Percentiles rank a stretch among this genome's conserved stretches.
These are phyloP conservation scores for Erysiphe neolycopersici DNA, from an alignment of 2,329 filamentous ascomycete genomes.

Conservation along the genomic window DNA sequence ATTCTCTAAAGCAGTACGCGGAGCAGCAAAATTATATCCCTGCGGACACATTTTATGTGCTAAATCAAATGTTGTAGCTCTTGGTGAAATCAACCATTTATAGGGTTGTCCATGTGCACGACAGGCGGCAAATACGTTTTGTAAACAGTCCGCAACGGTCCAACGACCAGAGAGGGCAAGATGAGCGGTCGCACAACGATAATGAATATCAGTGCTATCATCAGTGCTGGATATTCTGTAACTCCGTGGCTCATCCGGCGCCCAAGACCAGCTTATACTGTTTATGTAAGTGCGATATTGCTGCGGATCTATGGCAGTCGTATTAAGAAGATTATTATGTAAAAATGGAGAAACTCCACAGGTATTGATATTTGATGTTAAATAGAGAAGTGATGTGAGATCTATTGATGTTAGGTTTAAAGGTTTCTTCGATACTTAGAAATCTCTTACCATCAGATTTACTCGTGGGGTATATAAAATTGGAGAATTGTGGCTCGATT, in stretches of 20 bases:
- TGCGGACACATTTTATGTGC: conserved; percentile 21
- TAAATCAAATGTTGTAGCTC: conserved; percentile 17
- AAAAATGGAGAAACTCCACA: conserved; percentile 35
- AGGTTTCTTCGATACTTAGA: not conserved
- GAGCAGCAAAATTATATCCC: conserved; percentile 25
- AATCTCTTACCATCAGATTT: conserved; percentile 5
- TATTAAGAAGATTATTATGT: conserved; percentile 25
- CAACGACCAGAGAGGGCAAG: conserved; percentile 27
- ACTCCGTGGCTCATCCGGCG: conserved; percentile 25
- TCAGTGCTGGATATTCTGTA: conserved; percentile 8
- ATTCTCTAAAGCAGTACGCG: conserved; percentile 36
- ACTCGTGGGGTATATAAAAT: conserved; percentile 10
- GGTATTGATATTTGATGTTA: conserved; percentile 17
- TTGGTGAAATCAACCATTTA: conserved; percentile 24
- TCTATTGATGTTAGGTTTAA: conserved; percentile 2
- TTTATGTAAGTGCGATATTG: conserved; percentile 25
- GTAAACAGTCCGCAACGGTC: conserved; percentile 27
- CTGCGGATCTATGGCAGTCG: conserved; percentile 21
- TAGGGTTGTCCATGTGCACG: conserved; percentile 26
- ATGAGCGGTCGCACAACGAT: conserved; percentile 25
- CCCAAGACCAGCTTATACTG: conserved; percentile 29
- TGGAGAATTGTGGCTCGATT: conserved; percentile 11
- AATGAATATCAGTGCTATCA: conserved; percentile 11
- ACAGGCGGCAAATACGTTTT: conserved; percentile 26
- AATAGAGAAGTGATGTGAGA: conserved; percentile 13